Conservation (phyloP, 371 early-diverging fungal species). For the Haplosporangium sp. region DNA sequence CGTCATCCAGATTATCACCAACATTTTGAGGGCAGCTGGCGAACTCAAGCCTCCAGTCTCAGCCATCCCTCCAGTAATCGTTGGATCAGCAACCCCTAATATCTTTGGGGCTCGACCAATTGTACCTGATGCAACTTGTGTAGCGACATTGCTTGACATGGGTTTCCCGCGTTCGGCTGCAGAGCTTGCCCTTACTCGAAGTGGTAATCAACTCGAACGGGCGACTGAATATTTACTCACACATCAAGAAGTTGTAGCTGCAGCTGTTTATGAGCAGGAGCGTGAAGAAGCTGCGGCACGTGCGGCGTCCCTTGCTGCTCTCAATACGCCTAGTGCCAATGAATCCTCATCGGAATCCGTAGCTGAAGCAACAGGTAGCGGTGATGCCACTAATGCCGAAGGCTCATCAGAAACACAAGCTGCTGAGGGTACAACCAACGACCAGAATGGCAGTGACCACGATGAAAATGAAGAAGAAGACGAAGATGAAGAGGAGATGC, state of each 20-base stretch:
- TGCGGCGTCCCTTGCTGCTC: conserved; percentile 37
- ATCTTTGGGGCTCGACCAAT: conserved; percentile 55
- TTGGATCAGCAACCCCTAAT: conserved; percentile 32
- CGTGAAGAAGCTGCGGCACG: conserved; percentile 54
- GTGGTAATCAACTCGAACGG: conserved; percentile 82
- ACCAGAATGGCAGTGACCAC: neutral
- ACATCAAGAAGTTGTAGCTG: conserved; percentile 77
- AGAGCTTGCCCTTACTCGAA: conserved; percentile 82
- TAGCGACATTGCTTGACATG: conserved; percentile 87
- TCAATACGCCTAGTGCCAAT: conserved; percentile 15
- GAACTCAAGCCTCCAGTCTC: conserved; percentile 60
- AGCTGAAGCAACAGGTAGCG: conserved; percentile 11
- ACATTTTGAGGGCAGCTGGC: conserved; percentile 81
- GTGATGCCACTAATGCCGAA: neutral
- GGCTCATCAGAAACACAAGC: neutral
- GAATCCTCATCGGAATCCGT: conserved; percentile 31
- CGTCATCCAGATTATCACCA: conserved; percentile 67
- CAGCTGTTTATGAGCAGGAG: conserved; percentile 50
- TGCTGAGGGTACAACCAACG: conserved; percentile 7
- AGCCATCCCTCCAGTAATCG: conserved; percentile 33
- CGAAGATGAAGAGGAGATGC: conserved; percentile 58
- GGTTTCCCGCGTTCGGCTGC: conserved; percentile 90
- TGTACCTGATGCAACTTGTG: conserved; percentile 70
- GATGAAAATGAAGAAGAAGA: conserved; percentile 48
- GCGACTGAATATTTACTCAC: conserved; percentile 92